Base-by-base conservation (phyloP, 306 rosid species). In the Vigna radiata region DNA sequence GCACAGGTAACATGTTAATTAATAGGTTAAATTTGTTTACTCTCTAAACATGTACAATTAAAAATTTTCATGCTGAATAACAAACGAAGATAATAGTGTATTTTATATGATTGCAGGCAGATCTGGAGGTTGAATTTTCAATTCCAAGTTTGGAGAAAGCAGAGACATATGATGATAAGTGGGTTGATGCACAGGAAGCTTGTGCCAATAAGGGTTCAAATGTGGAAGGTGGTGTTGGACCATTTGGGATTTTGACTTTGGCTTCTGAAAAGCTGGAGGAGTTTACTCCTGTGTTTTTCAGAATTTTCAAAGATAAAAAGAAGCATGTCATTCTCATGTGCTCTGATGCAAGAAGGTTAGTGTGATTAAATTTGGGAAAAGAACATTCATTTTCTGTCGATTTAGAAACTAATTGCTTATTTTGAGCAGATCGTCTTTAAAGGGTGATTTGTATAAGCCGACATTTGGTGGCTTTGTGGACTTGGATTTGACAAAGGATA, bases 281-380 rank as follows among this genome's bases (percentile, higher is more conserved):
- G 77, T 88, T 84, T 62, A 95, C 99, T 78, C 99, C 97, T 7
- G 97, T 92, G 1, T 95, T 95, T 81, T 92, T 92, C 36, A 89
- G 97, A 50, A 55, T 95, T 47, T 95, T 95, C 82, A 90, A 86
- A 81, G 81, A 90, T 44, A 33, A 70, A 68, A 67, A 77, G 4
- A 88, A 85, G 17, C 91, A 89, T 2, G 87, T 85, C 6, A 87
- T 92, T 73, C 99, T 95, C 64, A 17, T 95, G 50, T 92, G 99
- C 85, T 88, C 97, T 3, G 97, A 95, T 77, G 99, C 97, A 0
- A 69, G 27, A 6, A 92, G 97, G 99, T 92, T 66, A 63, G 78
- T 29, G 4, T 67, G 21, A 2, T 46, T n/a, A 52, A 11, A 37
- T 18, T 41, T 2, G 25, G 7, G 2, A 12, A 2, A 2, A 37